Evolutionary conservation across 2,329 filamentous ascomycete genomes (phyloP).

Genomic region (Monosporascus sp.): DNA sequence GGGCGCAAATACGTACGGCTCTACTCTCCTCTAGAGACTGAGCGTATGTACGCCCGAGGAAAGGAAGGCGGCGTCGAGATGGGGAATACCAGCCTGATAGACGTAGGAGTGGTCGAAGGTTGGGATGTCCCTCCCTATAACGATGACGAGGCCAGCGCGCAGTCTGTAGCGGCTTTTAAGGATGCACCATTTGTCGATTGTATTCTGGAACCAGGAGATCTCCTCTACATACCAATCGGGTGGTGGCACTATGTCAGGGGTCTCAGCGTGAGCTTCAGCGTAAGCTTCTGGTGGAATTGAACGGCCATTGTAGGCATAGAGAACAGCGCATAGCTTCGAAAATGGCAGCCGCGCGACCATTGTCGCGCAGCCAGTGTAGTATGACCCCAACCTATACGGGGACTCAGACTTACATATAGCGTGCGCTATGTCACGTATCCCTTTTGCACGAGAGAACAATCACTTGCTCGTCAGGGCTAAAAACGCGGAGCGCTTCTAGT

Average conservation of each 20-base stretch:
- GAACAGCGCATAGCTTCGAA: no score
- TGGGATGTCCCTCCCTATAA: conserved; percentile 39
- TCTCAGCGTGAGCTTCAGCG: conserved; percentile 81
- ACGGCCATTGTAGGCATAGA: not conserved
- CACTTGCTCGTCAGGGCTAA: no score
- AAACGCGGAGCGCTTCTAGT: no score
- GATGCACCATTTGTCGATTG: conserved; percentile 67
- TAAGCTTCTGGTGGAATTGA: conserved; percentile 93
- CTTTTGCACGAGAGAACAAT: no score
- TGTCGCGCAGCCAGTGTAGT: no score
- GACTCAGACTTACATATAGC: not conserved
- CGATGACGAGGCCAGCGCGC: conserved; percentile 28
- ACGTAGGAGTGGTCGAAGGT: conserved; percentile 66
- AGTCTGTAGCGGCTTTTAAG: conserved; percentile 43
- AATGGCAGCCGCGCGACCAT: no score
- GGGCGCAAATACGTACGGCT: conserved; percentile 89
- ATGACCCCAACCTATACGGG: not conserved
- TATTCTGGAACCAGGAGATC: conserved; percentile 75
- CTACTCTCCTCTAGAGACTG: conserved; percentile 64
- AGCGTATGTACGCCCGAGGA: conserved; percentile 55
- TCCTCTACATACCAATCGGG: conserved; percentile 81
- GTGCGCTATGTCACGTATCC: not conserved
- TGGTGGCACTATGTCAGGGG: conserved; percentile 99
- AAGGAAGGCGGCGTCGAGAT: conserved; percentile 74
- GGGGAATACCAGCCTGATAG: conserved; percentile 81